phyloP scores from a whole-genome alignment of 305 asterid species.

The Fraxinus xanthoxyloides region DNA sequence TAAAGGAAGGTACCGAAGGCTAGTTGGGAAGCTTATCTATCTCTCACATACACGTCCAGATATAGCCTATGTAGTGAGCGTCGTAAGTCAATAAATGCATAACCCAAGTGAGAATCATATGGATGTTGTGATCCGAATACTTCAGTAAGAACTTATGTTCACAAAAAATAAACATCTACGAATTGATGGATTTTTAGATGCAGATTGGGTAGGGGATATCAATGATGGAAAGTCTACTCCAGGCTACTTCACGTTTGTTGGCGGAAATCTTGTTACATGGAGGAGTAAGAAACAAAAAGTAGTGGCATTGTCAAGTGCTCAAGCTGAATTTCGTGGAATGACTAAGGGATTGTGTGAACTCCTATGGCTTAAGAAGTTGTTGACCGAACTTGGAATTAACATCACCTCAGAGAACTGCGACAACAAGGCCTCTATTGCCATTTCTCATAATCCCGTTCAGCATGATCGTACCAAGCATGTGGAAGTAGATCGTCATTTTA shows the following conservation, averaged over 20 bases:
- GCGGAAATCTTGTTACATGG: background rate
- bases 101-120: background rate
- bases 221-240: background rate
- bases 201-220: background rate
- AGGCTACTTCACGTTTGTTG: background rate
- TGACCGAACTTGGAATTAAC: background rate
- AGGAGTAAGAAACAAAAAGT: background rate
- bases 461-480: background rate
- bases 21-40: background rate
- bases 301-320: background rate
- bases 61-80: background rate
- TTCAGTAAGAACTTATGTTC: background rate
- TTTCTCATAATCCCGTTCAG: background rate
- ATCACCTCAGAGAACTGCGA: background rate
- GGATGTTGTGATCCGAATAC: background rate
- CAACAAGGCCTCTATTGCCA: background rate
- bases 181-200: background rate
- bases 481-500: background rate
- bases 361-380: background rate
- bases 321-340: background rate
- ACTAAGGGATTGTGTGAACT: background rate
- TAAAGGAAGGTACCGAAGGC: background rate
- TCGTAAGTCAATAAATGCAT: too few relatives aligned
- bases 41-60: background rate
- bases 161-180: background rate